Evolutionary conservation across 345 rosid species (phyloP).

Genomic region (Eucalyptus shirleyi): DNA sequence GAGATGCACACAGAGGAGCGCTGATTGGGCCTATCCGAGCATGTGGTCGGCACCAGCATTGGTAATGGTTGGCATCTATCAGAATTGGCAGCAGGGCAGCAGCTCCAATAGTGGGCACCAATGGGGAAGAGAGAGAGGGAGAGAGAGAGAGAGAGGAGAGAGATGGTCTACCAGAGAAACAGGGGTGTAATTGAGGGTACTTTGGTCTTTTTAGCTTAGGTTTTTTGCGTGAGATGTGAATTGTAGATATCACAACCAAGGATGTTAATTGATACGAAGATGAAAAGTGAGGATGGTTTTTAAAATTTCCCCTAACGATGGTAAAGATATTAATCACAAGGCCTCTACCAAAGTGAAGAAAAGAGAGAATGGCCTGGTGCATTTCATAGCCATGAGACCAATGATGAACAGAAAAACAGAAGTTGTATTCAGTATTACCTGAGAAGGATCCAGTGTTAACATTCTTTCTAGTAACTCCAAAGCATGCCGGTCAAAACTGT

Average conservation of each 20-base stretch:
- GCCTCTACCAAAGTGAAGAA: not conserved
- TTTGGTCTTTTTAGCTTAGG: not conserved
- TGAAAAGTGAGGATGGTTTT: not conserved
- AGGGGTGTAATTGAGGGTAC: not conserved
- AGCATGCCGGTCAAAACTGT: slow-evolving; percentile 83
- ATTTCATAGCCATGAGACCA: not conserved
- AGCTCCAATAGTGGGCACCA: not conserved
- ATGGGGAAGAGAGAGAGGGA: not conserved
- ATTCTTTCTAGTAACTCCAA: slow-evolving; percentile 82
- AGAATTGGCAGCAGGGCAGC: not conserved
- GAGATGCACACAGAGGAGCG: not conserved
- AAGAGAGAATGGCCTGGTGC: not conserved
- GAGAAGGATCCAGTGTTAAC: slow-evolving; percentile 82
- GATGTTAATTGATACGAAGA: not conserved
- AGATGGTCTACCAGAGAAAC: not conserved
- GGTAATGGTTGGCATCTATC: not conserved
- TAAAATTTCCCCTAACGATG: not conserved
- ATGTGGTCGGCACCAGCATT: not conserved
- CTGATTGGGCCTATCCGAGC: not conserved
- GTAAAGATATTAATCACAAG: not conserved
- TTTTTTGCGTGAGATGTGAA: not conserved
- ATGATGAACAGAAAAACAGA: not conserved
- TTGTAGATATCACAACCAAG: not conserved
- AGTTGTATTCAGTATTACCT: slow-evolving; percentile 26
- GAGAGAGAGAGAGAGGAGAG: not conserved